Base-by-base conservation (phyloP, 2,329 filamentous ascomycete genomes). In the Parascedosporium putredinis region DNA sequence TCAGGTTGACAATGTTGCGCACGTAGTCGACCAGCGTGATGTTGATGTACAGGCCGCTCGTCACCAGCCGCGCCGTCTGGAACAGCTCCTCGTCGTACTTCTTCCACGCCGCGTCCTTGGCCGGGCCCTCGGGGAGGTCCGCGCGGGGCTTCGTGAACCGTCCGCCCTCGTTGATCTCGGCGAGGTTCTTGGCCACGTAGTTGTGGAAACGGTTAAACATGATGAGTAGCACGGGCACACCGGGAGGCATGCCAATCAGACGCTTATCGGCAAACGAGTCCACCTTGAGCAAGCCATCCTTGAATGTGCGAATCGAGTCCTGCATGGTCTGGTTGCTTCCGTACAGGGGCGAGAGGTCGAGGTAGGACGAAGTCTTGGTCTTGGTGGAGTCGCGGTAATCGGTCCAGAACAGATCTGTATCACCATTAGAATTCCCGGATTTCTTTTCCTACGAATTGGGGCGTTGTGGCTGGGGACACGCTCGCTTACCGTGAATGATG, bases 191-290 rank as follows among this genome's bases (percentile, higher is more conserved):
- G 1, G 86, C 89, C 0, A 89, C 79, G 55, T 93, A 76, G 66
- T 97, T 96, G 67, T 96, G 91, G 67, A 94, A 94, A 22, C 82
- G 77, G 58, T 84, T 84, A 67, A 88, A 83, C 84, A 89, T 88
- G 64, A 90, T 75, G 24, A 90, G 66, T 3, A 90, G 59, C 4
- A 86, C 81, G 50, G 79, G 76, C 4, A 86, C 83, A 10, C 84
- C 84, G 0, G 86, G 83, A 0, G 86, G 86, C 58, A 86, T 83
- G 8, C 79, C 83, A 22, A 83, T 65, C 2, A 89, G 68, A 49
- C 86, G 75, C 64, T 81, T 81, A 59, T 88, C 84, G 2, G 83
- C 79, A 55, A 85, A 90, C 6, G 72, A 70, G 57, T 91, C 86
- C 0, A 82, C 74, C 68, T 90, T 88, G 56, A 90, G 68, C 60